phyloP scores from a whole-genome alignment of 2,329 filamentous ascomycete genomes.

The Tolypocladium endophyticum region DNA sequence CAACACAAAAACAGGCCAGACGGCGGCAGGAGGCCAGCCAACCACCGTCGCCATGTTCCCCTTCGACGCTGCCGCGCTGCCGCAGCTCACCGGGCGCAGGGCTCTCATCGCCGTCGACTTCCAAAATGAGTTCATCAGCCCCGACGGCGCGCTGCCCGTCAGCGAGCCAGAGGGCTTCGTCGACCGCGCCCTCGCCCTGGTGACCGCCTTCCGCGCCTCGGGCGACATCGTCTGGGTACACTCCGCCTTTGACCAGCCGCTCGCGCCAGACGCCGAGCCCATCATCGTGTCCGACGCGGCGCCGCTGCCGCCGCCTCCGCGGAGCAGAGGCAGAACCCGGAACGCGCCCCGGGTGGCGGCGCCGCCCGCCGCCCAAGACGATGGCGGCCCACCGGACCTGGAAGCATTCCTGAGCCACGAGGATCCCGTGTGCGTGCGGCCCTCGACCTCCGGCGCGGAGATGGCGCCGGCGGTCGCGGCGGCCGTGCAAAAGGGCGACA shows the following conservation, averaged over 20 bases:
- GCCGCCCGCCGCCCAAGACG: background rate
- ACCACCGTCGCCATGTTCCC: conserved; percentile 33
- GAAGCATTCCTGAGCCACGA: conserved; percentile 37
- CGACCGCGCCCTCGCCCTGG: conserved; percentile 54
- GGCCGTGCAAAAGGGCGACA: conserved; percentile 36
- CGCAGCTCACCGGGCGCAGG: conserved; percentile 47
- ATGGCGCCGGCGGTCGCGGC: conserved; percentile 31
- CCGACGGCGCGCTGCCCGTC: conserved; percentile 57
- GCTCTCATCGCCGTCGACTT: conserved; percentile 78
- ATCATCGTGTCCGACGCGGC: conserved; percentile 32
- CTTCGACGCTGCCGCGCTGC: conserved; percentile 45
- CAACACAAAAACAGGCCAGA: background rate
- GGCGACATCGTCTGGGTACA: conserved; percentile 75
- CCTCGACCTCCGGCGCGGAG: conserved; percentile 33
- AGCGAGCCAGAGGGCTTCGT: conserved; percentile 54
- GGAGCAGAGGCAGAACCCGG: background rate
- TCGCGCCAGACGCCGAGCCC: conserved; percentile 43
- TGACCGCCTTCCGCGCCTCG: conserved; percentile 61
- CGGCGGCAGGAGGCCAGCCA: background rate
- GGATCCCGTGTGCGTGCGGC: conserved; percentile 31
- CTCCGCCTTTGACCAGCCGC: conserved; percentile 58
- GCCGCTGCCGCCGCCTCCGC: conserved; percentile 4
- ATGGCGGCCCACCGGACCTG: conserved; percentile 11
- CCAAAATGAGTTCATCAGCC: conserved; percentile 77
- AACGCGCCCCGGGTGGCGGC: background rate